Base-by-base conservation (phyloP, 2,329 filamentous ascomycete species). In the Herpotrichia juniperi region DNA sequence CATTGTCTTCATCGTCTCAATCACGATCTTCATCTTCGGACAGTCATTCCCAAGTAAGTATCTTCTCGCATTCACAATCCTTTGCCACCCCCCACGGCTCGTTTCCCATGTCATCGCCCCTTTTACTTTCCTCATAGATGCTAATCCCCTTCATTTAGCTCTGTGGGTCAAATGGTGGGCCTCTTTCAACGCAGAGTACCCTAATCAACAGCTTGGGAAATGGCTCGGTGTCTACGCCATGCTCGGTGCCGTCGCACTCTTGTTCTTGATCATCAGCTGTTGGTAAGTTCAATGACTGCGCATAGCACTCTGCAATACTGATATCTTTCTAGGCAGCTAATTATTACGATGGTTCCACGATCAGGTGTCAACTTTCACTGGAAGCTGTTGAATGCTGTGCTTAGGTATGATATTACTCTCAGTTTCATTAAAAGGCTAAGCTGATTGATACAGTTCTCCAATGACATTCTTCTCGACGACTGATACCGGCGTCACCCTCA, bases 341-440 rank as follows among this genome's bases (percentile, higher is more conserved):
- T 83, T 42, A 78, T 83, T 26, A 77, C 70, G 2, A 82, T 83
- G 78, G 78, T 83, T 3, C 81, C 81, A 2, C 76, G 75, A 25
- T 82, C 80, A n/a, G 80, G 79, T 3, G 73, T 76, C 48, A 72
- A 59, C 37, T 80, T 84, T 51, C 81, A 84, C 53, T 69, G 70
- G 45, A 75, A 68, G 40, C 68, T 83, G 1, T 67, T 83, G 8
- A 69, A 72, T 8, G 79, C 80, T 2, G 79, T 82, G 8, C 69
- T 81, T n/a, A 72, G 68, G 74, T 78, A 57, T 50, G 63, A 55
- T 5, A n/a, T 6, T 10, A 2, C 30, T 8, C 28, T 21, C 26
- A 25, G 9, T 12, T 26, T 21, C 32, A 10, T n/a, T n/a, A 10
- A 4, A 35, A 28, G 2, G 21, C 35, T 3, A 4, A 26, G 46